Evolutionary conservation across 371 early-diverging fungal genomes (phyloP).

Genomic region (Capniomyces stellatus): DNA sequence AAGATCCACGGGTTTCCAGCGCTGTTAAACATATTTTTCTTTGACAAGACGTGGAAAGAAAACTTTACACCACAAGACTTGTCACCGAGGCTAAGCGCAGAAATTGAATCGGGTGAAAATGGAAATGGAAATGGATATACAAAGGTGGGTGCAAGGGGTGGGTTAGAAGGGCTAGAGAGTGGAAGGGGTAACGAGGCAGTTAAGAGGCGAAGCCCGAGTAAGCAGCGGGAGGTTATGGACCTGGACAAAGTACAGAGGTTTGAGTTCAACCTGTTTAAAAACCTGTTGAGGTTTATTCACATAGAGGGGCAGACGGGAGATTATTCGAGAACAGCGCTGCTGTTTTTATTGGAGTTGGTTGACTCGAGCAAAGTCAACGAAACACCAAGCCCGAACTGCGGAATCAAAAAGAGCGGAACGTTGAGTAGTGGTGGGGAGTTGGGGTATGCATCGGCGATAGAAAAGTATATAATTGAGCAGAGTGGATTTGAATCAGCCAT

Average conservation of each 20-base stretch:
- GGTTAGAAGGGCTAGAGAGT: background rate
- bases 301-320: conserved; percentile 76
- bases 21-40: conserved; percentile 77
- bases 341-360: conserved; percentile 73
- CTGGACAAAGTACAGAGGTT: conserved; percentile 30
- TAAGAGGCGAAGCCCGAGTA: conserved; percentile 5
- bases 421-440: too few relatives aligned
- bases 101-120: conserved; percentile 13
- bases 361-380: conserved; percentile 29
- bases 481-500: conserved; percentile 67
- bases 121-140: background rate
- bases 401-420: background rate
- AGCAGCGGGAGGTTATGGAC: background rate
- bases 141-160: background rate
- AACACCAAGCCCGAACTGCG: too few relatives aligned
- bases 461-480: conserved; percentile 50
- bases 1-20: conserved; percentile 81
- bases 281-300: conserved; percentile 69
- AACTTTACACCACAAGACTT: conserved; percentile 21
- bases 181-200: conserved; percentile 10
- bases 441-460: conserved; percentile 31
- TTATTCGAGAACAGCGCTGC: conserved; percentile 71
- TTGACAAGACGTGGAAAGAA: conserved; percentile 56
- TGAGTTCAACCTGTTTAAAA: conserved; percentile 71
- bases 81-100: conserved; percentile 14